These are phyloP conservation scores for Crithidia fasciculata DNA, from an alignment of 208 protist genomes.

Conservation along the genomic window DNA sequence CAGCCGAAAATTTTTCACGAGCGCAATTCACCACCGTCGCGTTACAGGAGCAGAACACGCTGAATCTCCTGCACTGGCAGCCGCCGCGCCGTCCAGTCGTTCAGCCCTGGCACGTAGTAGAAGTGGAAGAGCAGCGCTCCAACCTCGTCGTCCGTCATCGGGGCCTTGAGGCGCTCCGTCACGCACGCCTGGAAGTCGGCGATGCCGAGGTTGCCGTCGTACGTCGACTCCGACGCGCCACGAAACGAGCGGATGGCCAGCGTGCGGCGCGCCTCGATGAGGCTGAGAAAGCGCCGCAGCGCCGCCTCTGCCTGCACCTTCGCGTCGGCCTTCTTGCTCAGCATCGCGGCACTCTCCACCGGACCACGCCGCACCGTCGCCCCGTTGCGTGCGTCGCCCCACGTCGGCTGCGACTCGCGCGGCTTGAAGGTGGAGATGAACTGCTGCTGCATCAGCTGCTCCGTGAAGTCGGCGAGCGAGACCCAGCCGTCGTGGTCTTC, in stretches of 20 bases:
- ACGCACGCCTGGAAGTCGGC: constrained; percentile 75
- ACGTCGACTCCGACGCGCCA: constrained; percentile 49
- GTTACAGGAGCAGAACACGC: constrained; percentile 62
- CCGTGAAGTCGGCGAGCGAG: constrained; percentile 80
- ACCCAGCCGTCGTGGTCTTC: constrained; percentile 81
- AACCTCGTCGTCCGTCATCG: constrained; percentile 73
- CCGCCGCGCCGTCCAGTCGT: constrained; percentile 70
- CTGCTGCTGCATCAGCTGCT: constrained; percentile 78
- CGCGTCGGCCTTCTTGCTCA: constrained; percentile 39
- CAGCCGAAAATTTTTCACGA: no score
- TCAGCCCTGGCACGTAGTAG: constrained; percentile 65
- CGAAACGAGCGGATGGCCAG: constrained; percentile 79
- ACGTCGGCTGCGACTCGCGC: constrained; percentile 29
- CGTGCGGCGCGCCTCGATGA: constrained; percentile 76
- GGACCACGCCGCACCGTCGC: constrained; percentile 40
- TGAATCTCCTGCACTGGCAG: constrained; percentile 72
- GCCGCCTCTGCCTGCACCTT: constrained; percentile 57
- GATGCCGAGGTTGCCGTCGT: constrained; percentile 84
- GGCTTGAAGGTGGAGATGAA: constrained; percentile 82
- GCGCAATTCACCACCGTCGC: no score
- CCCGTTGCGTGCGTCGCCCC: constrained; percentile 22
- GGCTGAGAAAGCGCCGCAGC: constrained; percentile 71
- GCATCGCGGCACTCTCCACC: constrained; percentile 49
- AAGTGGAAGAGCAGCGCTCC: constrained; percentile 85
- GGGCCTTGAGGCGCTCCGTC: constrained; percentile 56